These are phyloP conservation scores for Yarrowia bubula DNA, from an alignment of 805 yeast species.

Conservation along the genomic window DNA sequence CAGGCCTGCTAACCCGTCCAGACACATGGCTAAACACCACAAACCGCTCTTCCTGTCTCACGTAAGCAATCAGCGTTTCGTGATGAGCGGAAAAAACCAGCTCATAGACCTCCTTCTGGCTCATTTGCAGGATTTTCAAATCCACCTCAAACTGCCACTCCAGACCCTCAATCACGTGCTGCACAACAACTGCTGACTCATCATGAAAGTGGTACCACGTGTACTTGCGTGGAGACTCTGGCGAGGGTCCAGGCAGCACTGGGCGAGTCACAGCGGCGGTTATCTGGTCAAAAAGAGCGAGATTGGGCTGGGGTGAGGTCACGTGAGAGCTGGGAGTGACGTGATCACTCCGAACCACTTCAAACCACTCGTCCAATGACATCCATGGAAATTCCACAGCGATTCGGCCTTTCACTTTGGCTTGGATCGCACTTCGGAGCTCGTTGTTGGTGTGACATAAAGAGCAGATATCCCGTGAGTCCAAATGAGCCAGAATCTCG, in stretches of 20 bases:
- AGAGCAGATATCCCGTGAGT: neutral
- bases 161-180: neutral
- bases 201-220: neutral
- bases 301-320: neutral
- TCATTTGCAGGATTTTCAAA: neutral
- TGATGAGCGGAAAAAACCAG: neutral
- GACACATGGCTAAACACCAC: neutral
- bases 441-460: neutral
- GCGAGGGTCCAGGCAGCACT: neutral
- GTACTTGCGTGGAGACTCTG: neutral
- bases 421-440: neutral
- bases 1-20: neutral
- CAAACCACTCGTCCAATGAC: neutral
- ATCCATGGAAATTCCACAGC: neutral
- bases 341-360: neutral
- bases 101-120: neutral
- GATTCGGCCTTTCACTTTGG: neutral
- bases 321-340: too few species aligned
- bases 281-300: neutral
- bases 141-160: neutral
- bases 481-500: neutral
- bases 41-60: neutral
- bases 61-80: neutral
- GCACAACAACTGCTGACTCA: neutral
- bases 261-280: neutral